Evolutionary conservation across 2,329 filamentous ascomycete genomes (phyloP).

Genomic region (Claviceps maximensis): DNA sequence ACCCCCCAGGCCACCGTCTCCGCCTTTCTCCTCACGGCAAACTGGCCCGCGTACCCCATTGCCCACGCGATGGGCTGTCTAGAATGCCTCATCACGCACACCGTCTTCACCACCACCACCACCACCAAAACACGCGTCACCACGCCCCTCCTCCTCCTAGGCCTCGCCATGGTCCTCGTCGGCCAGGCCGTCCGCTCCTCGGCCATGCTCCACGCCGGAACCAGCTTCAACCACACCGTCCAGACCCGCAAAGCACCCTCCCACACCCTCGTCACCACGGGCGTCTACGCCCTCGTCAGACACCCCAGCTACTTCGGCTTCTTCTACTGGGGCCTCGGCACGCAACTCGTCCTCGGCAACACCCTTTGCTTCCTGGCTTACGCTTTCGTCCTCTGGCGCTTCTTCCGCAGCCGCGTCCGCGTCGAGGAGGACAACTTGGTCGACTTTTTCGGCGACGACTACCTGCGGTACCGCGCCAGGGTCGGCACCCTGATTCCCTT

Average conservation of each 20-base stretch:
- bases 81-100: conserved; percentile 54
- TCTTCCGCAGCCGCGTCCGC: conserved; percentile 63
- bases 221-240: conserved; percentile 83
- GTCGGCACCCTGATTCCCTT: conserved; percentile 76
- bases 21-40: conserved; percentile 72
- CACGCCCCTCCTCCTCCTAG: conserved; percentile 36
- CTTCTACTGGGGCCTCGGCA: conserved; percentile 97
- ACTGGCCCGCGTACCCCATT: conserved; percentile 72
- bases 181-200: conserved; percentile 67
- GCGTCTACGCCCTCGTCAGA: conserved; percentile 62
- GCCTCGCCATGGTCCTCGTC: conserved; percentile 47
- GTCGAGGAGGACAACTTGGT: conserved; percentile 70
- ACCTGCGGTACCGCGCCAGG: conserved; percentile 55
- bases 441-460: conserved; percentile 74
- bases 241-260: conserved; percentile 54
- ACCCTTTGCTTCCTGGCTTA: conserved; percentile 64
- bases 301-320: conserved; percentile 97
- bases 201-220: conserved; percentile 81
- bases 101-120: conserved; percentile 34
- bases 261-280: conserved; percentile 71
- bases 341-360: conserved; percentile 83
- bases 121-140: conserved; percentile 16
- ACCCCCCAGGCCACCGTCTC: conserved; percentile 56
- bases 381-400: conserved; percentile 64
- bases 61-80: conserved; percentile 63